Conservation (phyloP, 345 rosid species). For the Fremontodendron californicum region DNA sequence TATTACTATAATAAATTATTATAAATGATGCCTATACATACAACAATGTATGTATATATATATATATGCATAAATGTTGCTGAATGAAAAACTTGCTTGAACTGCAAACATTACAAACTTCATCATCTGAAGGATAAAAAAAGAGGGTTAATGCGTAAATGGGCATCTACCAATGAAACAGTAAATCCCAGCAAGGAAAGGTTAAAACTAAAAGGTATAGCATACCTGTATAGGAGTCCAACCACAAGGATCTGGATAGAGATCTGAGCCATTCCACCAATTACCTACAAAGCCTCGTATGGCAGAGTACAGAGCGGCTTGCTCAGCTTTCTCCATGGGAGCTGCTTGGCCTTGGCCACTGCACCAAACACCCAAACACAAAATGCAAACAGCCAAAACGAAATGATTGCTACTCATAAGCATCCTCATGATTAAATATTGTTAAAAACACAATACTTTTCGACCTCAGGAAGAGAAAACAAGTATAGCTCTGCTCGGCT, state of each 20-base stretch:
- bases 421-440: constrained; percentile 16
- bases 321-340: constrained; percentile 76
- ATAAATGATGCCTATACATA: neutral
- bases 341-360: constrained; percentile 39
- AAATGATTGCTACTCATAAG: constrained; percentile 2
- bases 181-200: neutral
- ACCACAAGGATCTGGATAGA: constrained; percentile 96
- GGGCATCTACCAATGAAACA: constrained; percentile 22
- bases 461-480: neutral
- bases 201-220: neutral
- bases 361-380: constrained; percentile 37
- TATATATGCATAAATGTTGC: neutral
- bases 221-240: constrained; percentile 93
- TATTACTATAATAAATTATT: neutral
- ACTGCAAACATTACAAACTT: neutral
- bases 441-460: neutral
- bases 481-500: neutral
- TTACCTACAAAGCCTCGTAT: constrained; percentile 84
- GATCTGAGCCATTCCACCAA: constrained; percentile 89
- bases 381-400: constrained; percentile 32
- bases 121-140: neutral
- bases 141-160: neutral
- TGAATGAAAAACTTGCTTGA: neutral
- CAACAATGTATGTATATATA: too few relatives aligned
- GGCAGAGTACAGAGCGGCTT: constrained; percentile 61